Conservation (phyloP, 345 rosid genomes). For the Dipteronia sinensis region DNA sequence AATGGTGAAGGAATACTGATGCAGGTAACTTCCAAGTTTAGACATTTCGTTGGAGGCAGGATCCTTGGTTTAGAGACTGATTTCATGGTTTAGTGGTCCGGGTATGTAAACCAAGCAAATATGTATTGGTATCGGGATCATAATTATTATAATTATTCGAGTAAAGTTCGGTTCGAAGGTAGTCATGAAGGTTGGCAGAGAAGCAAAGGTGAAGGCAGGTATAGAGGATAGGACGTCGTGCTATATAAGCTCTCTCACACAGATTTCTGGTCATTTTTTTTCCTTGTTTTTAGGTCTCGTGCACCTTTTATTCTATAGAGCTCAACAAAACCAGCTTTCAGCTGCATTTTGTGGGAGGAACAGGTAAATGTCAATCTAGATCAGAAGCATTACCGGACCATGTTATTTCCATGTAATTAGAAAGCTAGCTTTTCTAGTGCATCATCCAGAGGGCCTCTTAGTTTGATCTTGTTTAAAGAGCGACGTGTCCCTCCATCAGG, state of each 20-base stretch:
- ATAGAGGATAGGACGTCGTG: background rate
- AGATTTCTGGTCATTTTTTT: background rate
- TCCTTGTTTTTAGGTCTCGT: background rate
- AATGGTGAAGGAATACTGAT: background rate
- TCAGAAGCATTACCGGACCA: background rate
- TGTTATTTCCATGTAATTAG: conserved; percentile 9
- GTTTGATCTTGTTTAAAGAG: conserved; percentile 17
- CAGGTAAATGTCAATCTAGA: conserved; percentile 1
- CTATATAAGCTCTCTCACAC: background rate
- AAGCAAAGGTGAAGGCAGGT: background rate
- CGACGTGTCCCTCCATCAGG: background rate
- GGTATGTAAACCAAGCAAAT: background rate
- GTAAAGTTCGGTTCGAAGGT: background rate
- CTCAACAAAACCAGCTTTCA: conserved; percentile 21
- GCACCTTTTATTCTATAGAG: background rate
- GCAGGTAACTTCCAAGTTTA: background rate
- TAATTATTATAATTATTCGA: too few relatives aligned
- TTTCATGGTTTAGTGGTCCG: background rate
- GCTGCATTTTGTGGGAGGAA: background rate
- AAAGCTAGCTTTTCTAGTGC: conserved; percentile 33
- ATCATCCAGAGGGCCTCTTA: conserved; percentile 13
- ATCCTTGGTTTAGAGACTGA: background rate
- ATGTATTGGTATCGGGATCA: background rate
- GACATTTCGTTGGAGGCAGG: background rate
- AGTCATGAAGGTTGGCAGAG: background rate